Conservation (phyloP, 1,284 basidiomycete species). For the Puccinia brachypodii region DNA sequence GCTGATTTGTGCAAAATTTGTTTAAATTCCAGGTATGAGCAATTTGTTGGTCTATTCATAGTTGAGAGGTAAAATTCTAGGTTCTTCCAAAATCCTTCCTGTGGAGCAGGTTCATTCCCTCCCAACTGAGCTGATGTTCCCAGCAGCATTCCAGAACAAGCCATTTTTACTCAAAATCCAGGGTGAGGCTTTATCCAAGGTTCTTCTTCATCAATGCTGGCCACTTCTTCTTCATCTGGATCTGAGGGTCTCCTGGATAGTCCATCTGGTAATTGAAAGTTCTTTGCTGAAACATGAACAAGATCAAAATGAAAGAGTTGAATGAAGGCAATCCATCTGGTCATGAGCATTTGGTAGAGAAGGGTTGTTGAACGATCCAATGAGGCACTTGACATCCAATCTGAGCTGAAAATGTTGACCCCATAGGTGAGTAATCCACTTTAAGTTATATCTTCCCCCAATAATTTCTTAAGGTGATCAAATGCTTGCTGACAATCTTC, state of each 20-base stretch:
- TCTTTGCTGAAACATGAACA: slow-evolving; percentile 12
- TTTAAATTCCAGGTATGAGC: not conserved
- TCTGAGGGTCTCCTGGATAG: slow-evolving; percentile 8
- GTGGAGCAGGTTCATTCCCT: not conserved
- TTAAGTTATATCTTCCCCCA: not conserved
- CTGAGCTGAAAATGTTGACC: slow-evolving; percentile 11
- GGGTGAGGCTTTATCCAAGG: not conserved
- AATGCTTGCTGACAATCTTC: not conserved
- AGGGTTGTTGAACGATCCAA: slow-evolving; percentile 27
- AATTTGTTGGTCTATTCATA: not conserved
- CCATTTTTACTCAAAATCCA: not conserved
- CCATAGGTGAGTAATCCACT: not conserved
- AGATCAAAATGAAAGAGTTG: slow-evolving; percentile 30
- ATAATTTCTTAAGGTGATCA: not conserved
- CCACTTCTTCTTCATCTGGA: not conserved
- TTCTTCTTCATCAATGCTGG: slow-evolving; percentile 10
- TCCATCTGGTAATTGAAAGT: slow-evolving; percentile 16
- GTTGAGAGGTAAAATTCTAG: not conserved
- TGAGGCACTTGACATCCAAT: slow-evolving; percentile 28
- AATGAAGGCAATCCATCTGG: slow-evolving; percentile 27
- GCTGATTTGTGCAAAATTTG: not conserved
- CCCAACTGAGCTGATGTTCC: not conserved
- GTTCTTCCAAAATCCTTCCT: not conserved
- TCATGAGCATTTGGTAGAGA: slow-evolving; percentile 28
- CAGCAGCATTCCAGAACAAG: not conserved